Evolutionary conservation across 768 basidiomycete species (phyloP), one percentile per base, ranked within the genome.

Genomic region (Lenzites betulinus): DNA sequence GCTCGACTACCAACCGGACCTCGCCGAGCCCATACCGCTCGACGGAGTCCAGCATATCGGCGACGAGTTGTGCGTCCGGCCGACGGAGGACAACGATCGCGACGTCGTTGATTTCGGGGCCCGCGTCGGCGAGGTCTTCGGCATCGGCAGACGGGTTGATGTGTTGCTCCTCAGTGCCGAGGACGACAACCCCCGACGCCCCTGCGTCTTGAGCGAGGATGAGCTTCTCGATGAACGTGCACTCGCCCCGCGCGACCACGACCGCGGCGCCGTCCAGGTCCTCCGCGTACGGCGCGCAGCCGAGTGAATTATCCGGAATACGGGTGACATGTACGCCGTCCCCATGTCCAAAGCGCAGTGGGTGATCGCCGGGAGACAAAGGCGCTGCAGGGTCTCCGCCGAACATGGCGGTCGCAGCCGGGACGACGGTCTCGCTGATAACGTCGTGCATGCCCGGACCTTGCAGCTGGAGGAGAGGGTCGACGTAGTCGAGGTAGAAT

Each of bases 201-300:
- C 85, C 88, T 1, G 87, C 90, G 9, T 78, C 74, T 18, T 81
- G 80, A 5, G 94, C 95, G 46, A 79, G 63, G 13, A 85, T 51
- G 16, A 95, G 78, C 75, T 99, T 99, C 64, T 92, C 83, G 15
- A 93, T 73, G 75, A 98, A 98, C 9, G 93, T 89, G 73, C 96
- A 98, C 5, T 79, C 83, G 6, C 96, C 96, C 28, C 96, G 83
- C 44, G 78, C 78, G 16, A 90, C 78, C 16, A 97, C 70, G 23
- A 94, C 70, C 5, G 84, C 78, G 43, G 79, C 82, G 47, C 80
- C 80, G 49, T 81, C 78, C 12, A 76, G 82, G 4, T 71, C 52
- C 39, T 79, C 69, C 1, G 72, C 67, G 72, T 86, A 92, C 6
- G 83, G 78, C 6, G 60, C 49, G 67, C 92, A 93, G 7, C 92